These are phyloP conservation scores for Cryptosporidium meleagridis DNA, from an alignment of 169 alveolate species.

Conservation along the genomic window DNA sequence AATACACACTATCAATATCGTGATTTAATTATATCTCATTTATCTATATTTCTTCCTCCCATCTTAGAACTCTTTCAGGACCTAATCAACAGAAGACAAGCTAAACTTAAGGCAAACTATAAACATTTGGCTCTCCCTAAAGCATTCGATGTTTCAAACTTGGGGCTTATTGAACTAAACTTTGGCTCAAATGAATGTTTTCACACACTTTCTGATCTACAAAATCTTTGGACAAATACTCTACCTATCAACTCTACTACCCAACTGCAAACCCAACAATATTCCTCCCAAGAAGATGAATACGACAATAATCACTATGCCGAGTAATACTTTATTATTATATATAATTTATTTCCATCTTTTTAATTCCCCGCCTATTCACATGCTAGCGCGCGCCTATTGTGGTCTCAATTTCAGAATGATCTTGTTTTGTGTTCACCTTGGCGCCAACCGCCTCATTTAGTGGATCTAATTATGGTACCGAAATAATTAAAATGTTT, in stretches of 20 bases:
- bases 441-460: background rate
- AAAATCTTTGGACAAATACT: constrained; percentile 41
- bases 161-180: constrained; percentile 32
- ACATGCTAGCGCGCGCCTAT: constrained; percentile 3
- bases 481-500: background rate
- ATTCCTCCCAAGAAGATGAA: background rate
- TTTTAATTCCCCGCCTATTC: too few relatives aligned
- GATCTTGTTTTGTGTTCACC: background rate
- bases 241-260: background rate
- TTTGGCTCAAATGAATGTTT: constrained; percentile 51
- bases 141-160: constrained; percentile 22
- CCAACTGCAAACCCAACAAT: constrained; percentile 26
- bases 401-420: background rate
- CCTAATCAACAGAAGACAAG: constrained; percentile 47
- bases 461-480: background rate
- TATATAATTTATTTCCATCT: background rate
- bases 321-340: too few relatives aligned
- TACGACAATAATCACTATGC: too few relatives aligned
- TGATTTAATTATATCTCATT: too few relatives aligned
- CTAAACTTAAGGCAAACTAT: constrained; percentile 41
- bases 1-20: too few relatives aligned
- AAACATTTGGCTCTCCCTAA: constrained; percentile 43
- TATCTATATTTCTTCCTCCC: background rate
- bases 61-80: constrained; percentile 41
- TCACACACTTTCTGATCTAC: constrained; percentile 53